These are phyloP conservation scores for Amphibolis antarctica DNA, from an alignment of 106 monocot species.

Conservation along the genomic window DNA sequence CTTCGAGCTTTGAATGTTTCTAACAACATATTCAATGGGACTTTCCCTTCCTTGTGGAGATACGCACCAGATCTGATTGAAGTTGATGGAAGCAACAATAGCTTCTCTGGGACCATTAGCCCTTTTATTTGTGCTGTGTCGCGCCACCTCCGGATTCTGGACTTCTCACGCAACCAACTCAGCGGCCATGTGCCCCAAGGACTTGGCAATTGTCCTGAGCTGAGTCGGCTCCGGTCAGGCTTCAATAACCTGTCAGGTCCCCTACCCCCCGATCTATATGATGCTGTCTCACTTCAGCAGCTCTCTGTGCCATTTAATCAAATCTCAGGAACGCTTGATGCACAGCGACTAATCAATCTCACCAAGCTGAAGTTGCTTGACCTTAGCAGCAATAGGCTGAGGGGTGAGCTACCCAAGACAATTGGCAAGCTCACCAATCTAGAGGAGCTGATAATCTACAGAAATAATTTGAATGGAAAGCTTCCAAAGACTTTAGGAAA, in stretches of 20 bases:
- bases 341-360: neutral
- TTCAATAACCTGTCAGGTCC: conserved; percentile 12
- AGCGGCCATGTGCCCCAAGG: conserved; percentile 9
- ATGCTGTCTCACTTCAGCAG: conserved; percentile 11
- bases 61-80: neutral
- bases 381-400: conserved; percentile 1
- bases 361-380: conserved; percentile 9
- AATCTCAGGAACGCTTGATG: conserved; percentile 1
- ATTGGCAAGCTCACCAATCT: conserved; percentile 28
- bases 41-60: neutral
- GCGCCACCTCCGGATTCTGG: conserved; percentile 9
- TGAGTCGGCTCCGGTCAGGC: conserved; percentile 14
- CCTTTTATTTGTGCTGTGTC: conserved; percentile 4
- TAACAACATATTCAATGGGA: conserved; percentile 24
- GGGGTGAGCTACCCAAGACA: conserved; percentile 6
- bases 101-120: conserved; percentile 15
- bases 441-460: conserved; percentile 4
- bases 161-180: conserved; percentile 10
- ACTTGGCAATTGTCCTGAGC: conserved; percentile 28
- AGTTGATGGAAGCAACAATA: conserved; percentile 15
- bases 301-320: conserved; percentile 5
- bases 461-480: conserved; percentile 17
- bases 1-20: conserved; percentile 30
- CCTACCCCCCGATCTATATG: conserved; percentile 14
- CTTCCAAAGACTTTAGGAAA: conserved; percentile 15